Evolutionary conservation across 129 eudicot species (phyloP).

Genomic region (Lonicera japonica): DNA sequence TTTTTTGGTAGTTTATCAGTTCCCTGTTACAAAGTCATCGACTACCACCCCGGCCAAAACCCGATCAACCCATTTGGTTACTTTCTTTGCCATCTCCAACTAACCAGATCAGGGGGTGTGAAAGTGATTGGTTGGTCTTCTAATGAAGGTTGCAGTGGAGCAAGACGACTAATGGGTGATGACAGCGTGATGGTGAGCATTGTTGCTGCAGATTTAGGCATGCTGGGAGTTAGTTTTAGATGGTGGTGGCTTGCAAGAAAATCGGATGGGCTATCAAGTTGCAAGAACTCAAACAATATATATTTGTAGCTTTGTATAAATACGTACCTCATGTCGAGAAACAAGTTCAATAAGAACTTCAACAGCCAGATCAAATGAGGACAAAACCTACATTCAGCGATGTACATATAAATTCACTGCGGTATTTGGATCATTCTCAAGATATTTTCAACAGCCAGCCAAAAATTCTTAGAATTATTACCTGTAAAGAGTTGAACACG

Average conservation of each 20-base stretch:
- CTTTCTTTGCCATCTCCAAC: too few species aligned
- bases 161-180: too few species aligned
- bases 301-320: conserved; percentile 3
- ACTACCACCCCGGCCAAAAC: too few species aligned
- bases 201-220: too few species aligned
- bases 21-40: too few species aligned
- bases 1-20: too few species aligned
- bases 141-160: too few species aligned
- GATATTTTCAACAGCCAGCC: not conserved
- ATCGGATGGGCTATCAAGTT: not conserved
- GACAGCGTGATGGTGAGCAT: too few species aligned
- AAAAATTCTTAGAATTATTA: conserved; percentile 13
- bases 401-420: conserved; percentile 14
- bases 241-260: not conserved
- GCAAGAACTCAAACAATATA: not conserved
- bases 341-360: conserved; percentile 92
- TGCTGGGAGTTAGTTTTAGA: too few species aligned
- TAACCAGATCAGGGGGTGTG: too few species aligned
- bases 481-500: conserved; percentile 86
- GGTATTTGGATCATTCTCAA: conserved; percentile 10
- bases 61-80: too few species aligned
- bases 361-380: conserved; percentile 75
- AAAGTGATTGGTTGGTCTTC: too few species aligned
- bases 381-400: conserved; percentile 48
- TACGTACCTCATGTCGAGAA: conserved; percentile 76